Conservation (phyloP, 805 yeast genomes). For the Brettanomyces naardenensis region DNA sequence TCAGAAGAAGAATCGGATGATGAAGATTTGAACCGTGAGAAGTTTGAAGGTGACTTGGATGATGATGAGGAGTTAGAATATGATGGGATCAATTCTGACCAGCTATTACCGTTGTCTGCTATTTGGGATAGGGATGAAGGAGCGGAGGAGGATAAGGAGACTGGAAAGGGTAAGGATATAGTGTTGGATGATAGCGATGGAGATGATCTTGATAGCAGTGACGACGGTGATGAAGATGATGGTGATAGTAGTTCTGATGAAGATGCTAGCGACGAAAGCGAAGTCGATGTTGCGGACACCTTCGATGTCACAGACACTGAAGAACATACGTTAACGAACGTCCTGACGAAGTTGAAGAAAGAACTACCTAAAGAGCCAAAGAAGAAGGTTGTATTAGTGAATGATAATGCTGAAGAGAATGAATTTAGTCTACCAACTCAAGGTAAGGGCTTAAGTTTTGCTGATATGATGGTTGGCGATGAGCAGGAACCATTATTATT, state of each 20-base stretch:
- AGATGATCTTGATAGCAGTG: conserved; percentile 23
- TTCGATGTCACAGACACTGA: conserved; percentile 27
- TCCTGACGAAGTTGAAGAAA: conserved; percentile 32
- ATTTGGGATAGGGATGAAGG: conserved; percentile 85
- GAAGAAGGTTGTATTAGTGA: conserved; percentile 39
- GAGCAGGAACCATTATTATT: conserved; percentile 1
- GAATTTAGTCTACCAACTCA: conserved; percentile 61
- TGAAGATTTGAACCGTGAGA: conserved; percentile 58
- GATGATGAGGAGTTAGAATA: conserved; percentile 54
- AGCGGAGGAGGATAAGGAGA: conserved; percentile 29
- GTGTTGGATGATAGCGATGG: conserved; percentile 22
- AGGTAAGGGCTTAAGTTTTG: conserved; percentile 51
- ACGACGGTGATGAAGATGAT: conserved; percentile 17
- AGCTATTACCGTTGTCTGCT: conserved; percentile 71
- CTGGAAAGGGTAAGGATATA: conserved; percentile 5
- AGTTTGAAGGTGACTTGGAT: conserved; percentile 54
- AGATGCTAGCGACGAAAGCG: conserved; percentile 19
- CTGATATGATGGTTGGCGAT: conserved; percentile 66
- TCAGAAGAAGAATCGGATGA: conserved; percentile 63
- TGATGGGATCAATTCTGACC: conserved; percentile 64
- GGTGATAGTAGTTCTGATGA: conserved; percentile 18
- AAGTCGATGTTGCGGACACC: conserved; percentile 24
- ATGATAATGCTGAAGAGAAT: conserved; percentile 51
- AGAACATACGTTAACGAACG: conserved; percentile 43
- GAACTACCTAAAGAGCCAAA: conserved; percentile 29